Evolutionary conservation across 768 basidiomycete genomes (phyloP).

Genomic region (Amylocystis lapponica): DNA sequence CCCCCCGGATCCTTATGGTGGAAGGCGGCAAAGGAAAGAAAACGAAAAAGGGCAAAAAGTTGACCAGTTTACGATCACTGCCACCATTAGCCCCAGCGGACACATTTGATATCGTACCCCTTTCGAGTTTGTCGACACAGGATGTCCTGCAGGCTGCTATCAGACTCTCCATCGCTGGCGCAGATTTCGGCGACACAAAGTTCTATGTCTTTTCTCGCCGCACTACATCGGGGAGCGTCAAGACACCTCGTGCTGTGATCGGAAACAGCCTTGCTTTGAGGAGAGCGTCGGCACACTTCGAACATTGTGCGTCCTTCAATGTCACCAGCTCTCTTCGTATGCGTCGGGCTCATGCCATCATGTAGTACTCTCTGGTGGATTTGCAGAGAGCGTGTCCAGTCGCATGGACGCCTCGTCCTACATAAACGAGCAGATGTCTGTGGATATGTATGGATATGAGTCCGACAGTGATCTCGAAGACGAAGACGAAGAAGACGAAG

Average conservation of each 20-base stretch:
- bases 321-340: too few relatives aligned
- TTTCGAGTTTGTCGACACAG: neutral
- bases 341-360: too few relatives aligned
- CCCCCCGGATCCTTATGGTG: too few relatives aligned
- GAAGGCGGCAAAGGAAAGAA: too few relatives aligned
- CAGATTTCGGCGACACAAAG: slow-evolving; percentile 25
- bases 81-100: too few relatives aligned
- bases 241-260: slow-evolving; percentile 18
- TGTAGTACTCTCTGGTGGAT: slow-evolving; percentile 8
- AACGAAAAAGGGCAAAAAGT: neutral
- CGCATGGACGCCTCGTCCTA: too few relatives aligned
- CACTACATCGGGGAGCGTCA: slow-evolving; percentile 4
- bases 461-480: slow-evolving; percentile 33
- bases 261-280: slow-evolving; percentile 24
- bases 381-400: slow-evolving; percentile 9
- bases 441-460: slow-evolving; percentile 25
- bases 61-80: too few relatives aligned
- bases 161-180: neutral
- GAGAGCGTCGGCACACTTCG: slow-evolving; percentile 24
- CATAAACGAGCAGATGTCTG: too few relatives aligned
- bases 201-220: slow-evolving; percentile 27
- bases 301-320: slow-evolving; percentile 23
- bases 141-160: neutral
- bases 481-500: slow-evolving; percentile 6
- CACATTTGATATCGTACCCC: too few relatives aligned